These are phyloP conservation scores for Penstemon barbatus DNA, from an alignment of 257 asterid genomes.

Conservation along the genomic window DNA sequence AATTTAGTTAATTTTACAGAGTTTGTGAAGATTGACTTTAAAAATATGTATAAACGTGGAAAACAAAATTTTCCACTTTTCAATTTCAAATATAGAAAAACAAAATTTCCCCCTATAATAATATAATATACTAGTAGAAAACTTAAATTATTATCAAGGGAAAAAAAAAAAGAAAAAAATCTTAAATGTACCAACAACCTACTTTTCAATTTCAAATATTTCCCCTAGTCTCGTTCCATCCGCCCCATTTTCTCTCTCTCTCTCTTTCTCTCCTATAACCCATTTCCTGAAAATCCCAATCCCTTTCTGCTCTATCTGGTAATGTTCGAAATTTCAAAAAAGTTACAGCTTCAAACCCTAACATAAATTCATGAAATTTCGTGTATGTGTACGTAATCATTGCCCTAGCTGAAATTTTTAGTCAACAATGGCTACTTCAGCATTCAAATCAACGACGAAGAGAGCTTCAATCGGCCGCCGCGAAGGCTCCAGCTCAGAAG, in stretches of 20 bases:
- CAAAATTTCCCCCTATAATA: no score
- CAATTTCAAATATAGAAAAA: no score
- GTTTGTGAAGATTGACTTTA: no score
- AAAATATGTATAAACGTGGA: no score
- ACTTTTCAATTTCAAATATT: conserved; percentile 30
- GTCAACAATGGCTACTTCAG: conserved; percentile 77
- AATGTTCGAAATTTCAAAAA: not conserved
- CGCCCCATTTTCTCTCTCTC: conserved; percentile 23
- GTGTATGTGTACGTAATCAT: no score
- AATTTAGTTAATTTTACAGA: no score
- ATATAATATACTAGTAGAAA: no score
- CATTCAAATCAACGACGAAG: conserved; percentile 68
- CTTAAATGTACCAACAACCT: no score
- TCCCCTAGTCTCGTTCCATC: conserved; percentile 29
- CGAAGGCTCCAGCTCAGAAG: conserved; percentile 41
- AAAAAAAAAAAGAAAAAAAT: no score
- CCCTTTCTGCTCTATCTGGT: not conserved
- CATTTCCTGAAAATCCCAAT: not conserved
- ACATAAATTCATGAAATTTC: not conserved
- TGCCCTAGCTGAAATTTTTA: no score
- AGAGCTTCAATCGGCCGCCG: conserved; percentile 46
- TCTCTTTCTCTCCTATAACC: not conserved
- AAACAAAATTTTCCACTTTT: no score
- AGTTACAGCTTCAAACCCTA: conserved; percentile 13
- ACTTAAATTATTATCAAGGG: no score